phyloP scores from a whole-genome alignment of 2,329 filamentous ascomycete genomes.

The Nigrospora sphaerica region DNA sequence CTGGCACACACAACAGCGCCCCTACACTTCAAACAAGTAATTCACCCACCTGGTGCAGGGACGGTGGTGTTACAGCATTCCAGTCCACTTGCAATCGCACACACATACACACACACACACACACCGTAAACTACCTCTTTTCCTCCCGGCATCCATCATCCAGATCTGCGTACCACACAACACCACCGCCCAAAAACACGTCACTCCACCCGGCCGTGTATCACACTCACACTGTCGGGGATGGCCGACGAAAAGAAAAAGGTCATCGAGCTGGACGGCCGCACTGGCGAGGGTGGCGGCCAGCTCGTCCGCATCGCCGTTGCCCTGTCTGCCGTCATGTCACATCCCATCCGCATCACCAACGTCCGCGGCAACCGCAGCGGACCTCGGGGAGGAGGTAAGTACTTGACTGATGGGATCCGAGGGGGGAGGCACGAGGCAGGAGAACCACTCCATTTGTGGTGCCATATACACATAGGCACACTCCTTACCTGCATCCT shows the following conservation, averaged over 20 bases:
- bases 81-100: background rate
- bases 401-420: background rate
- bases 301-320: conserved; percentile 53
- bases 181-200: background rate
- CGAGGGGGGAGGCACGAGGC: too few relatives aligned
- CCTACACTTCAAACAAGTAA: background rate
- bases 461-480: background rate
- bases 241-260: conserved; percentile 1
- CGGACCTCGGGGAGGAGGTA: conserved; percentile 23
- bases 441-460: too few relatives aligned
- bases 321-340: conserved; percentile 47
- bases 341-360: conserved; percentile 43
- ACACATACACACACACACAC: background rate
- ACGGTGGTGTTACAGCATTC: background rate
- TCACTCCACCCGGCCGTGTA: background rate
- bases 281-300: conserved; percentile 54
- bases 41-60: background rate
- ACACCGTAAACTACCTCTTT: background rate
- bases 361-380: conserved; percentile 49
- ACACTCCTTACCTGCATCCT: background rate
- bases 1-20: background rate
- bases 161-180: background rate
- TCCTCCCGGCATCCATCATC: background rate
- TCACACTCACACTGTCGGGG: background rate
- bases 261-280: conserved; percentile 43